Evolutionary conservation across 1,139 yeast genomes (phyloP).

Genomic region (Kodamaea arcana): DNA sequence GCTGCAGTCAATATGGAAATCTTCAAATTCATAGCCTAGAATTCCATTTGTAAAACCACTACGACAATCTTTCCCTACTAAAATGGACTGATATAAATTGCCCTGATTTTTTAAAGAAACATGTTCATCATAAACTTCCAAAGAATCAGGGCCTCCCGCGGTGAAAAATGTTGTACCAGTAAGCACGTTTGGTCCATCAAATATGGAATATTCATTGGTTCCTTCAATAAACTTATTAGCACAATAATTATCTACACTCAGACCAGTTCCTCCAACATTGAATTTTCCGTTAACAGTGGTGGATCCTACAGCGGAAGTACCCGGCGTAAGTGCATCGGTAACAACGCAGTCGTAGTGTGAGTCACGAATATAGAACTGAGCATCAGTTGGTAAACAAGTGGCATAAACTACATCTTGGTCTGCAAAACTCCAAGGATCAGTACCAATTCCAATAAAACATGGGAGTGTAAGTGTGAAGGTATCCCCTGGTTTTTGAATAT

Average conservation of each 20-base stretch:
- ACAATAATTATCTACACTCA: neutral
- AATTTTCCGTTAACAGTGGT: neutral
- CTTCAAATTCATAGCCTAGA: neutral
- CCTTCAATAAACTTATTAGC: neutral
- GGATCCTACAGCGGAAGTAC: neutral
- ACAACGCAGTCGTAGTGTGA: neutral
- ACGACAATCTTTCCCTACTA: neutral
- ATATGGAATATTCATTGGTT: neutral
- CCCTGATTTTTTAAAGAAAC: neutral
- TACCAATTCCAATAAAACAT: slow-evolving; percentile 14
- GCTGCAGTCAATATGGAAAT: neutral
- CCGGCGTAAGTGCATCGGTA: neutral
- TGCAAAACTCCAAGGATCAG: neutral
- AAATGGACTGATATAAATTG: neutral
- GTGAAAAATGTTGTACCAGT: neutral
- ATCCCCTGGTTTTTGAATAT: slow-evolving; percentile 24
- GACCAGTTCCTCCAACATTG: neutral
- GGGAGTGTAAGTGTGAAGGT: slow-evolving; percentile 29
- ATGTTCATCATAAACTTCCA: neutral
- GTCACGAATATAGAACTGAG: neutral
- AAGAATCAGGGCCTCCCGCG: neutral
- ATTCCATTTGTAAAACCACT: neutral
- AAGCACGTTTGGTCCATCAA: neutral
- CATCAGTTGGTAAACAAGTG: neutral
- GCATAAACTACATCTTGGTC: neutral